These are phyloP conservation scores for Nakazawaea laoshanensis DNA, from an alignment of 805 yeast species.

Conservation along the genomic window DNA sequence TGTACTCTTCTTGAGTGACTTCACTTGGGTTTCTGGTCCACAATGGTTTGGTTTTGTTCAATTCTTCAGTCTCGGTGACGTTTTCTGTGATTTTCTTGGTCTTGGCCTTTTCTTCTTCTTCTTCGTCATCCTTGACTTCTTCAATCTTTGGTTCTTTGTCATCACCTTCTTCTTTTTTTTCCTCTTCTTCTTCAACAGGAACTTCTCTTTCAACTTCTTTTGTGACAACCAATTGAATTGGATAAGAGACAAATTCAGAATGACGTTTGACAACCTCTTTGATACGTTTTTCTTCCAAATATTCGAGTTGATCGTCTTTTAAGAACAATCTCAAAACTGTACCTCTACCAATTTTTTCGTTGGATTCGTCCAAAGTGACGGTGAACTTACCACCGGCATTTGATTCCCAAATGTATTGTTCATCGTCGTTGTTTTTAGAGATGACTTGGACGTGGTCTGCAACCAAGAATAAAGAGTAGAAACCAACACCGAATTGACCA, in stretches of 20 bases:
- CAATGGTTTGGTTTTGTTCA: constrained; percentile 97
- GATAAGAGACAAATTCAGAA: constrained; percentile 98
- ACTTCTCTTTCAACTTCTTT: constrained; percentile 99
- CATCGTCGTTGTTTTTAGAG: constrained; percentile 97
- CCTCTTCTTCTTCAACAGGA: constrained; percentile 67
- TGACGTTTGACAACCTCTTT: constrained; percentile 99
- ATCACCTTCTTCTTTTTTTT: constrained; percentile 42
- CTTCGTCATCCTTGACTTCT: constrained; percentile 67
- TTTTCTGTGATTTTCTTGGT: constrained; percentile 86
- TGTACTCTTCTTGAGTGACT: constrained; percentile 96
- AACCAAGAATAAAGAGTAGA: constrained; percentile 98
- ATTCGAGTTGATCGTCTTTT: constrained; percentile 98
- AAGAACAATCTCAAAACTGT: constrained; percentile 88
- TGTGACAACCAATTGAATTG: constrained; percentile 95
- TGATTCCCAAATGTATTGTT: constrained; percentile 99
- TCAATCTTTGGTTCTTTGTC: constrained; percentile 64
- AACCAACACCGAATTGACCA: constrained; percentile 99
- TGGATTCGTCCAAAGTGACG: constrained; percentile 79
- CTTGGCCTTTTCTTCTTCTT: constrained; percentile 63
- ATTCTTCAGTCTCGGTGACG: constrained; percentile 95
- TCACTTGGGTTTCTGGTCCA: constrained; percentile 99
- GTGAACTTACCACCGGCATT: constrained; percentile 99
- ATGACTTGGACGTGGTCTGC: constrained; percentile 98
- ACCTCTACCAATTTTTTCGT: constrained; percentile 92
- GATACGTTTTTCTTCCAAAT: constrained; percentile 98